Evolutionary conservation across 2,329 filamentous ascomycete genomes (phyloP).

Genomic region (Fusarium coicis): DNA sequence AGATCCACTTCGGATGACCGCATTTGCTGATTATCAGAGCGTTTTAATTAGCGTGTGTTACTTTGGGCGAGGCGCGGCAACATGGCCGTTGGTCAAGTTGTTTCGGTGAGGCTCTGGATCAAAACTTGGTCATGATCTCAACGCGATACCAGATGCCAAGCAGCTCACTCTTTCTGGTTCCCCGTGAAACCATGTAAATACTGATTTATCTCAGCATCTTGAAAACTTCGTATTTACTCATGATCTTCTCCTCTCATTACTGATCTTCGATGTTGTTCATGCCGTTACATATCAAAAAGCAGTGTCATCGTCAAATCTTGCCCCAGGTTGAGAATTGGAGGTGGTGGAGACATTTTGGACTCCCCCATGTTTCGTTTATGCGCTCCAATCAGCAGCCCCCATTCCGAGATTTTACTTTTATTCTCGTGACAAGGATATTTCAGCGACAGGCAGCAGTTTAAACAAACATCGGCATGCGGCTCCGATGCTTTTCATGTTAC

Average conservation of each 20-base stretch:
- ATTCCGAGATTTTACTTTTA: neutral
- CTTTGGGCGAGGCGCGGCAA: constrained; percentile 1
- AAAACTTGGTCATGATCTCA: neutral
- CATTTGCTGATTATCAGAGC: neutral
- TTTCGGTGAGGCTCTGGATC: constrained; percentile 16
- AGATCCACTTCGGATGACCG: constrained; percentile 12
- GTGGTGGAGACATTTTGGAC: neutral
- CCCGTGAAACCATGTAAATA: neutral
- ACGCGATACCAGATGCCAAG: neutral
- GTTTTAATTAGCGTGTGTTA: neutral
- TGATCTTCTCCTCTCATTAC: too few species aligned
- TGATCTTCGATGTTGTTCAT: fast-evolving
- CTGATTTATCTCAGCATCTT: fast-evolving
- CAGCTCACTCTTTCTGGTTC: neutral
- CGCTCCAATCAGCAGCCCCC: constrained; percentile 3
- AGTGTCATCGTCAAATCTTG: neutral
- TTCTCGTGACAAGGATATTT: constrained; percentile 2
- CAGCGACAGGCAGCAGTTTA: neutral
- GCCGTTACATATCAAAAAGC: fast-evolving
- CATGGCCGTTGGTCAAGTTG: neutral
- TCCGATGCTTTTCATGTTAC: neutral
- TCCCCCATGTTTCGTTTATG: constrained; percentile 12
- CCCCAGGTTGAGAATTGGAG: neutral
- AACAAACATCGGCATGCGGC: neutral
- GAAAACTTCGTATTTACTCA: fast-evolving